A percentile compares a stretch with the other conserved stretches of the same genome.
Evolutionary conservation across 1,284 basidiomycete species (phyloP).

Genomic region (Leccinum pachyderme): DNA sequence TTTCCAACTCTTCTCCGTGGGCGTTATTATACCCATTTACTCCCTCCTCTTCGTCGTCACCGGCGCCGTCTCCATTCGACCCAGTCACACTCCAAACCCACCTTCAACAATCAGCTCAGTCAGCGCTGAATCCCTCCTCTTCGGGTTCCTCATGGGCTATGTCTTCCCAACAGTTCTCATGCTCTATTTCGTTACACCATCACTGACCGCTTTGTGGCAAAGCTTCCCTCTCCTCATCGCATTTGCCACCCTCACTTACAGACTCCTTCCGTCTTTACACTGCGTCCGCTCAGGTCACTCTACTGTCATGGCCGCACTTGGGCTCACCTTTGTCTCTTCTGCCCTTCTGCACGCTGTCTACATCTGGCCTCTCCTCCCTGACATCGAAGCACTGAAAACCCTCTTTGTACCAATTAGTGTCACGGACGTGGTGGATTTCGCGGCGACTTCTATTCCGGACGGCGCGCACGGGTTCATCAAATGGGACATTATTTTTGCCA

Average conservation of each 20-base stretch:
- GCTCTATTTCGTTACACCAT: slow-evolving; percentile 33
- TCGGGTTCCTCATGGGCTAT: slow-evolving; percentile 39
- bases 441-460: slow-evolving; percentile 17
- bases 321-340: slow-evolving; percentile 34
- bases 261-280: slow-evolving; percentile 24
- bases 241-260: slow-evolving; percentile 24
- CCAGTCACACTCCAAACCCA: not conserved
- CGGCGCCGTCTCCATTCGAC: slow-evolving; percentile 22
- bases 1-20: slow-evolving; percentile 34
- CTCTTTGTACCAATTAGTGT: slow-evolving; percentile 33
- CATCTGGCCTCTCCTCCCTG: slow-evolving; percentile 33
- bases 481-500: slow-evolving; percentile 43
- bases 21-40: slow-evolving; percentile 37
- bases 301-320: slow-evolving; percentile 34
- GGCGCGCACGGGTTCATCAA: slow-evolving; percentile 41
- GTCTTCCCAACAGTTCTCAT: slow-evolving; percentile 39
- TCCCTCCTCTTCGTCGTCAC: slow-evolving; percentile 41
- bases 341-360: slow-evolving; percentile 38
- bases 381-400: slow-evolving; percentile 15
- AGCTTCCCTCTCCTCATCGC: slow-evolving; percentile 40
- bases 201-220: slow-evolving; percentile 46
- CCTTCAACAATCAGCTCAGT: slow-evolving; percentile 25
- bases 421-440: slow-evolving; percentile 14
- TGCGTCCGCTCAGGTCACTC: slow-evolving; percentile 37
- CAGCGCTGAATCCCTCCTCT: slow-evolving; percentile 44